These are phyloP conservation scores for Backusella parvicylindrica DNA, from an alignment of 192 early-diverging fungal species.

Conservation along the genomic window DNA sequence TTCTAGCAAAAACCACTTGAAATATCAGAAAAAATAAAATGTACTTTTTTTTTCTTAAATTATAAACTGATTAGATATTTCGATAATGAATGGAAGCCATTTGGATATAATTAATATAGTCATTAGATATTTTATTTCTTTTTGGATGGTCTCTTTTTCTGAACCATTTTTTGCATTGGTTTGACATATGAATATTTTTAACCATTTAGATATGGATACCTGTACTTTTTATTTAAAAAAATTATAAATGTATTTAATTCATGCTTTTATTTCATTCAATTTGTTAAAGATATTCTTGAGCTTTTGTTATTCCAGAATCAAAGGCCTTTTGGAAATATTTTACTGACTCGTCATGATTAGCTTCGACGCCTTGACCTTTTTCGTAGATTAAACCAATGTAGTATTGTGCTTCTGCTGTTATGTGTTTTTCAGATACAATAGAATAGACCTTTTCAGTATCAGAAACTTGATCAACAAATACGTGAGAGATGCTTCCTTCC, in stretches of 20 bases:
- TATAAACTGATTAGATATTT: conserved; percentile 14
- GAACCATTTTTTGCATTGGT: neutral
- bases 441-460: neutral
- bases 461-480: neutral
- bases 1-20: neutral
- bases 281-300: neutral
- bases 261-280: neutral
- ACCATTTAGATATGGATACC: neutral
- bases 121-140: neutral
- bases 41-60: neutral
- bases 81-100: conserved; percentile 26
- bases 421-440: neutral
- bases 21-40: neutral
- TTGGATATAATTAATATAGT: conserved; percentile 12
- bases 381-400: neutral
- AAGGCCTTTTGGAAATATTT: neutral
- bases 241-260: neutral
- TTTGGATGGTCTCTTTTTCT: neutral
- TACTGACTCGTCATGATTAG: neutral
- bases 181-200: too few species aligned
- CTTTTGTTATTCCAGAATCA: neutral
- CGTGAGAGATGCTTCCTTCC: neutral
- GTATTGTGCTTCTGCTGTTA: neutral
- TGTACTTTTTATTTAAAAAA: neutral
- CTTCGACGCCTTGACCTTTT: neutral